A percentile compares a stretch with the other conserved stretches of the same genome.
These are phyloP conservation scores for Aspergillus ruber DNA, from an alignment of 2,329 filamentous ascomycete species.

Conservation along the genomic window DNA sequence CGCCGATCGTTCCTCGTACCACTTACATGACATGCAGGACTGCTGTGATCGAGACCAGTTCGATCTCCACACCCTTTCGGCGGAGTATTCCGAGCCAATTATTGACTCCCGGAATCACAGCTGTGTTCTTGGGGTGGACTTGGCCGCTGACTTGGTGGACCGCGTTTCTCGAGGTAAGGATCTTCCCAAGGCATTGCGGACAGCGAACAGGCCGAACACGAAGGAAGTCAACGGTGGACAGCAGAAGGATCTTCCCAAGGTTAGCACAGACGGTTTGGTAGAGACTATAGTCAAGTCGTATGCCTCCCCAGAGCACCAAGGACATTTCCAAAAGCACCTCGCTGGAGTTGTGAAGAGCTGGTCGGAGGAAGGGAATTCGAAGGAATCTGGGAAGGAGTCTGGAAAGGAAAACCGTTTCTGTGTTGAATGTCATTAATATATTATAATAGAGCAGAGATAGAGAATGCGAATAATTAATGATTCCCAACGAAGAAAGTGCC, in stretches of 20 bases:
- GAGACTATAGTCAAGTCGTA: constrained; percentile 4
- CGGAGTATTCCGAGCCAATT: neutral
- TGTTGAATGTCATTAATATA: neutral
- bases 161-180: constrained; percentile 1
- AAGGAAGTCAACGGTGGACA: neutral
- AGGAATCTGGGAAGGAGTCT: neutral
- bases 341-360: constrained; percentile 1
- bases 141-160: neutral
- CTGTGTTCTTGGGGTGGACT: neutral
- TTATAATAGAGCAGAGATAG: neutral
- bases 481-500: too few species aligned
- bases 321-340: neutral
- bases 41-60: neutral
- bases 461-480: neutral
- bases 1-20: neutral
- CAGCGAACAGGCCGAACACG: neutral
- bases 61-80: neutral
- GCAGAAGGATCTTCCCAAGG: neutral
- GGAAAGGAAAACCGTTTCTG: neutral
- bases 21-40: neutral
- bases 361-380: neutral
- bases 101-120: neutral
- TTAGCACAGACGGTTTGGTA: constrained; percentile 1
- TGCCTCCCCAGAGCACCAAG: neutral
- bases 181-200: neutral